Evolutionary conservation across 1,139 yeast species (phyloP), one percentile per base, ranked within the genome.

Genomic region (Waltiozyma solani): DNA sequence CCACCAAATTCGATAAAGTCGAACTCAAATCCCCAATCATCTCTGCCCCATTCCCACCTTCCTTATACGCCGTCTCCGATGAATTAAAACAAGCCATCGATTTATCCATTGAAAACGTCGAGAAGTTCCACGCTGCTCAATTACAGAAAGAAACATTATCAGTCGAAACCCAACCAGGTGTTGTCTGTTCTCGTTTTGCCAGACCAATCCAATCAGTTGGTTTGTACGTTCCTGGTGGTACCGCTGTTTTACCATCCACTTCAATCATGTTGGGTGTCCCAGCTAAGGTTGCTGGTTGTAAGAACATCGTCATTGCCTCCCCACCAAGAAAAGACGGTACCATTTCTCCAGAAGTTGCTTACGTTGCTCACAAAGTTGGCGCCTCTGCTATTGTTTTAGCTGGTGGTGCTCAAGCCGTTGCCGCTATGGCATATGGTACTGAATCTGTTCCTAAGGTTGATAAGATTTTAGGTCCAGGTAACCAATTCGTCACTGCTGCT

Each of bases 381-480:
- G 97, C 97, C 34, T 71, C 77, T 48, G 74, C 80, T 51, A 87
- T 91, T 54, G 84, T 91, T 5, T 69, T 93, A 57, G 98, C 98
- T 1, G 99, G 98, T 51, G 99, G 99, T 54, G 98, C 98, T 4
- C 99, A 91, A 66, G 99, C 98, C 3, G 85, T 91, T 40, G 95
- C 97, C 34, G 95, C 99, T 3, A 74, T 91, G 94, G 98, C 98
- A 1, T 91, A 91, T 58, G 98, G 99, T 57, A 93, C 98, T 9
- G 86, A 85, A 52, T 66, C 83, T 31, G 82, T 91, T 35, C 83
- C 94, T 42, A 91, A 93, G 63, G 93, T 93, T 58, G 96, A 91
- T 64, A 91, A 91, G 70, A 89, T 91, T 45, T 72, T 91, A 61
- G 99, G 99, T 38, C 99, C 99, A 19, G 99, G 98, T 44, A 91